These are phyloP conservation scores for Bassia scoparia DNA, from an alignment of 148 eudicot genomes.

Conservation along the genomic window DNA sequence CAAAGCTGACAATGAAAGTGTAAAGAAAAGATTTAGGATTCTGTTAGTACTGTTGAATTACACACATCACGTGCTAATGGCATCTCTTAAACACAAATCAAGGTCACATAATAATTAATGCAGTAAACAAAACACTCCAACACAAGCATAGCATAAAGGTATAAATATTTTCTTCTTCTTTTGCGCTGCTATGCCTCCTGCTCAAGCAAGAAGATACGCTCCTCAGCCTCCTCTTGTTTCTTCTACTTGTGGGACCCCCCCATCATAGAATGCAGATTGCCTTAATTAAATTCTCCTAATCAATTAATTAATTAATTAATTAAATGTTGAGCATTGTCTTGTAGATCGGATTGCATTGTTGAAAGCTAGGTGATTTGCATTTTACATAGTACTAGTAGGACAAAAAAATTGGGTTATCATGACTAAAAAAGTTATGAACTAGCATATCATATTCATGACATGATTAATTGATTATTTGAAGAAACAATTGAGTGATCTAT, in stretches of 20 bases:
- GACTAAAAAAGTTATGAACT: not conserved
- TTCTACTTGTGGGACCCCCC: too few species aligned
- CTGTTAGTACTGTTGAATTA: not conserved
- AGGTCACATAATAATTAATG: conserved; percentile 1
- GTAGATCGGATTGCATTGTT: not conserved
- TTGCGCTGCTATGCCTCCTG: conserved; percentile 16
- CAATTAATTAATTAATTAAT: not conserved
- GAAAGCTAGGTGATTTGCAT: not conserved
- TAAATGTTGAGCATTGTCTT: too few species aligned
- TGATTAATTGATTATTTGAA: too few species aligned
- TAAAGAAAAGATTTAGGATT: conserved; percentile 6
- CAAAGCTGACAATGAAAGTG: not conserved
- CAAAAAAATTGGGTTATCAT: not conserved
- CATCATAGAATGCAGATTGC: too few species aligned
- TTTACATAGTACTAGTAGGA: not conserved
- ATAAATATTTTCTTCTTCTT: not conserved
- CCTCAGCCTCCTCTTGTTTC: not conserved
- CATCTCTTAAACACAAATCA: conserved; percentile 21
- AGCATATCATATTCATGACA: too few species aligned
- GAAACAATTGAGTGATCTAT: not conserved
- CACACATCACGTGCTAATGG: conserved; percentile 16
- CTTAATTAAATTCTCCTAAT: not conserved
- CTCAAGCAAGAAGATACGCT: conserved; percentile 19
- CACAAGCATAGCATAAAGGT: conserved; percentile 15
- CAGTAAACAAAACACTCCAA: not conserved